Conservation (phyloP, 2,329 filamentous ascomycete species). For the Plenodomus biglobosus region DNA sequence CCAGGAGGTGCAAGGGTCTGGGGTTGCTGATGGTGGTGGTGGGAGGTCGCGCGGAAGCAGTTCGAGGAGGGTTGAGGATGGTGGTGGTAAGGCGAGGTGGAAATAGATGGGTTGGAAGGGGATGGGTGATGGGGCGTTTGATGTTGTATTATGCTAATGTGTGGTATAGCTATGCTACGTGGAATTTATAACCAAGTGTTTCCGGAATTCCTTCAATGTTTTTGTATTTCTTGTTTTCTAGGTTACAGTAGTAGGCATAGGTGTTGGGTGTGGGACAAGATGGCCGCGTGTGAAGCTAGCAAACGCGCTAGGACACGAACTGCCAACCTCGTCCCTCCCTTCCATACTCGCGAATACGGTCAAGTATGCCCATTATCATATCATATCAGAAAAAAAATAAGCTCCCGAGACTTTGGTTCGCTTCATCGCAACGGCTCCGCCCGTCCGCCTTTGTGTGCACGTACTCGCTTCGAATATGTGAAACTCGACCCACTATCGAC, state of each 20-base stretch:
- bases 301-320: background rate
- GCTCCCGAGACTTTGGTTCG: background rate
- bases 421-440: background rate
- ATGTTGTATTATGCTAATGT: too few relatives aligned
- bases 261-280: too few relatives aligned
- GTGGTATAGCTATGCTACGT: too few relatives aligned
- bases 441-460: background rate
- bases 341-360: too few relatives aligned
- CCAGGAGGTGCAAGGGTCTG: slow-evolving; percentile 2
- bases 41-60: background rate
- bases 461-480: slow-evolving; percentile 6
- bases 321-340: too few relatives aligned
- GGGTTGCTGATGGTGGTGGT: background rate
- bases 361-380: too few relatives aligned
- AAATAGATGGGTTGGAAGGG: background rate
- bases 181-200: too few relatives aligned
- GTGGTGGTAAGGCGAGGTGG: background rate
- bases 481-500: slow-evolving; percentile 35
- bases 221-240: too few relatives aligned
- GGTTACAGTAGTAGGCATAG: too few relatives aligned
- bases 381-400: background rate
- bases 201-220: too few relatives aligned
- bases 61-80: background rate
- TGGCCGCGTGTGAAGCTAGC: background rate
- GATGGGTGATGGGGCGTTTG: too few relatives aligned